A percentile compares a stretch with the other conserved stretches of the same genome.
phyloP scores from a whole-genome alignment of 2,329 filamentous ascomycete species.

The Myriosclerotinia scirpicola region DNA sequence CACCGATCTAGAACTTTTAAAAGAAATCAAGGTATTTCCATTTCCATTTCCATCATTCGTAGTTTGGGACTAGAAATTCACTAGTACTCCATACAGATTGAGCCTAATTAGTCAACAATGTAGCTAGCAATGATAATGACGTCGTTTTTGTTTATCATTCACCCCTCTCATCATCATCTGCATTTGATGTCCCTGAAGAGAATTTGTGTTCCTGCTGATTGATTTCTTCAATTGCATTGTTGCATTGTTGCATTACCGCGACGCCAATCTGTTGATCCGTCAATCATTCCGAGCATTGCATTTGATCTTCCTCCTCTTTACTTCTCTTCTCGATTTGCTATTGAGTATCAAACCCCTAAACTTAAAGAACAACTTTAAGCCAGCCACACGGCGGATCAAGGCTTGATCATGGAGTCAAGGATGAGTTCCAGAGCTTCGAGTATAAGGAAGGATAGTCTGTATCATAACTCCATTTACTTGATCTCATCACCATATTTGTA shows the following conservation, averaged over 20 bases:
- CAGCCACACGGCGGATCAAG: background rate
- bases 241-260: no score
- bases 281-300: no score
- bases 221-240: no score
- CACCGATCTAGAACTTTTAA: background rate
- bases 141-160: background rate
- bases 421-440: background rate
- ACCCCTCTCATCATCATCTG: background rate
- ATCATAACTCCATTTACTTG: background rate
- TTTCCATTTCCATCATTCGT: background rate
- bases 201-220: background rate
- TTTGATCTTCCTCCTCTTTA: no score
- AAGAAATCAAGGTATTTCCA: background rate
- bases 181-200: background rate
- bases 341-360: background rate
- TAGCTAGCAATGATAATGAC: background rate
- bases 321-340: no score
- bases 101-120: background rate
- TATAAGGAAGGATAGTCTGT: background rate
- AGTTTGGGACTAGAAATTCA: background rate
- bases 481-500: slow-evolving; percentile 1
- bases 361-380: background rate
- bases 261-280: no score
- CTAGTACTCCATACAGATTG: background rate
- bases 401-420: background rate